Evolutionary conservation across 148 eudicot genomes (phyloP), one percentile per base, ranked within the genome.

Genomic region (Gaultheria prostrata): DNA sequence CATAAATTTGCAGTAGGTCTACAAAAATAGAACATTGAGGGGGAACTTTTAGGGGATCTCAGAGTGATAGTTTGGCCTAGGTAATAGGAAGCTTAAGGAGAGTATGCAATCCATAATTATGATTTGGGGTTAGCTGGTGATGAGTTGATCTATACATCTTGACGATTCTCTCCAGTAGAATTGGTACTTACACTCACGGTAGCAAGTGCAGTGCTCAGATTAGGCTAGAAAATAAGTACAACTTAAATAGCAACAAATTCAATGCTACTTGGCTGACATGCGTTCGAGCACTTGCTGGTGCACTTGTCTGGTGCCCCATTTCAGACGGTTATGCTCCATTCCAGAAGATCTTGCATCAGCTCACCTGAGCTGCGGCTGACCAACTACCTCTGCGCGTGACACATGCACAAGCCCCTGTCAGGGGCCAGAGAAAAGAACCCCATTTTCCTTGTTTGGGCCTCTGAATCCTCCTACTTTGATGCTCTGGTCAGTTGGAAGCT

Each of bases 1-100:
- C 51, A 45, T 71, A 67, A 67, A 28, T 72, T 72, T 32, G 76
- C 76, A 35, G 39, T 71, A 35, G 76, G 10, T 72, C 76, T 35
- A 33, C 10, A 72, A 35, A 18, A 35, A 4, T 72, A 72, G 76
- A 18, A 67, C 13, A 28, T 12, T 26, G 18, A 71, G 12, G 21
- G 21, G 72, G 43, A 74, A 76, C 33, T 76, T 46, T 46, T 20
- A 33, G 69, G 24, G n/a, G n/a, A 78, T 20, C 69, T 56, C n/a
- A 33, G 17, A 18, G 24, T 78, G 69, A 7, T 78, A 30, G 30
- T 78, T 78, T 54, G 28, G 67, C 67, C 11, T 30, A 6, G 7
- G 46, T 15, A 53, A 30, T 53, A 33, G 13, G 81, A 78, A 54
- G 77, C 48, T 32, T 32, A 54, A 78, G 24, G 28, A 18, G 61